phyloP scores from a whole-genome alignment of 257 asterid genomes.

The Solanum chmielewskii region DNA sequence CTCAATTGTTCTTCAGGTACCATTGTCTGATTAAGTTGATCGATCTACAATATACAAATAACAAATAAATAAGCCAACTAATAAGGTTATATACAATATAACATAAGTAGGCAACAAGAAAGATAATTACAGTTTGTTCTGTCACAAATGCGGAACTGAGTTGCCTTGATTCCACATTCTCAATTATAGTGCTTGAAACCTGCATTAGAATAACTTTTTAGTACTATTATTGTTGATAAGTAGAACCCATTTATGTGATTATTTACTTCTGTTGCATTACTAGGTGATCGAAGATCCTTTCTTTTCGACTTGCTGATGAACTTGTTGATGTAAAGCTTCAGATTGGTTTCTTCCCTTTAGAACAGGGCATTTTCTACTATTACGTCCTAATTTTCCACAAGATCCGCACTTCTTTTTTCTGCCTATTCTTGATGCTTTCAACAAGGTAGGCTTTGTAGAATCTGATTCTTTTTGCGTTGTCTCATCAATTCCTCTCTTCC shows the following conservation, averaged over 20 bases:
- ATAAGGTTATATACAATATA: neutral
- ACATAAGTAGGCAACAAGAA: neutral
- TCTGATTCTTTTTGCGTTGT: no score
- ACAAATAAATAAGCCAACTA: neutral
- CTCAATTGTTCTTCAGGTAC: neutral
- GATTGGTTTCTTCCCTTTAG: no score
- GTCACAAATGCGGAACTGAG: neutral
- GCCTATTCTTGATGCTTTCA: no score
- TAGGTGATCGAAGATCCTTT: no score
- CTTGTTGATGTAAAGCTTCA: no score
- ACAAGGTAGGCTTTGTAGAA: no score
- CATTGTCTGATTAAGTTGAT: neutral
- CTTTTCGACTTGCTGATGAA: no score
- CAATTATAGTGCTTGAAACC: neutral
- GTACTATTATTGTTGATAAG: neutral
- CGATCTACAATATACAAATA: neutral
- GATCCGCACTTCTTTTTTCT: no score
- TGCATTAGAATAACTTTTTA: neutral
- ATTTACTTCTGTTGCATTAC: no score
- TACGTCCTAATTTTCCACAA: no score
- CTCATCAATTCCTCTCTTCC: no score
- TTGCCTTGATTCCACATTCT: neutral
- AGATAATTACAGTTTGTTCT: neutral
- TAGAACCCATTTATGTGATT: neutral
- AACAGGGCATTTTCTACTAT: no score